Evolutionary conservation across 345 rosid genomes (phyloP).

Genomic region (Moringa oleifera): DNA sequence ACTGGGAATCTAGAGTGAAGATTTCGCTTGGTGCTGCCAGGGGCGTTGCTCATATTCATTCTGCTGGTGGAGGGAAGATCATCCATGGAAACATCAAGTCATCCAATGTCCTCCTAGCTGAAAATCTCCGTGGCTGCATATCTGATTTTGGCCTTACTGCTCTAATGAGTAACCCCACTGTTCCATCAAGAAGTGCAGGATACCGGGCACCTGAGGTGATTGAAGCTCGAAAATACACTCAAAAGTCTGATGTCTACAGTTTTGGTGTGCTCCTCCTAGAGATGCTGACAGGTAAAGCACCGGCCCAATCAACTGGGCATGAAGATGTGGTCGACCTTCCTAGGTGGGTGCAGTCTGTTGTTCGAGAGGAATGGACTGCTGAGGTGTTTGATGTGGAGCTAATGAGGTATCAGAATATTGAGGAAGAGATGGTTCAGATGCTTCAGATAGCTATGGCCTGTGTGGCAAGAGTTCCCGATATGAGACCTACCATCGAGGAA

Average conservation of each 20-base stretch:
- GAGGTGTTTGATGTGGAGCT: constrained; percentile 88
- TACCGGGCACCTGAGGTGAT: constrained; percentile 78
- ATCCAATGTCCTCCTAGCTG: constrained; percentile 60
- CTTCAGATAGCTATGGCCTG: constrained; percentile 91
- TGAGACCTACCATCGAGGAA: constrained; percentile 73
- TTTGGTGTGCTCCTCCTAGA: constrained; percentile 81
- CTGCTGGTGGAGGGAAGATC: constrained; percentile 51
- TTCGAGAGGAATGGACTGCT: constrained; percentile 89
- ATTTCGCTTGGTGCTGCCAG: constrained; percentile 65
- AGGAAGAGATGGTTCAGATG: constrained; percentile 95
- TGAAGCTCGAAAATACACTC: constrained; percentile 49
- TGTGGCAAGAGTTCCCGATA: constrained; percentile 57
- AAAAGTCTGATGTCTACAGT: constrained; percentile 76
- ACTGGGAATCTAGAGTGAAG: constrained; percentile 77
- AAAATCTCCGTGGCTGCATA: constrained; percentile 50
- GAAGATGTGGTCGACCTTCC: constrained; percentile 77
- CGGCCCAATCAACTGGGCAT: constrained; percentile 47
- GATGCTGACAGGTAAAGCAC: constrained; percentile 85
- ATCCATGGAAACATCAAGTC: constrained; percentile 81
- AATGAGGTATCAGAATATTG: constrained; percentile 51
- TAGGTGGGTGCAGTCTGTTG: constrained; percentile 86
- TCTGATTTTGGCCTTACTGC: constrained; percentile 73
- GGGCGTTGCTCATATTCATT: constrained; percentile 73
- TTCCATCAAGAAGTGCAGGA: constrained; percentile 58
- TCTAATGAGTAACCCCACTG: constrained; percentile 45